A percentile compares a stretch with the other conserved stretches of the same genome.
phyloP scores from a whole-genome alignment of 2,329 filamentous ascomycete species.

The Emergomyces pasteurianus region DNA sequence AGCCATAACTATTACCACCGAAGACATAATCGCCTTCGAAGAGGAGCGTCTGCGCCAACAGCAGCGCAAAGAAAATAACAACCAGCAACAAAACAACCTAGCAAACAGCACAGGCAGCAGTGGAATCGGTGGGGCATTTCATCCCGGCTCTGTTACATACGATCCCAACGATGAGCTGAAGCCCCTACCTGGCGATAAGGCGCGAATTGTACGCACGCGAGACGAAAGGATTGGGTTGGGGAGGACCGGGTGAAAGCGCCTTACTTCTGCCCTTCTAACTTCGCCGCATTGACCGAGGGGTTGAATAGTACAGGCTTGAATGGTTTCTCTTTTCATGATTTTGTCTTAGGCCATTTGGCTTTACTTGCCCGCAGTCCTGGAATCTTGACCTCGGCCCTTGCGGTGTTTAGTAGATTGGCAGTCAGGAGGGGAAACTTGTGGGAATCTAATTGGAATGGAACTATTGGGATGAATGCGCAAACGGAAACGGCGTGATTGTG shows the following conservation, averaged over 20 bases:
- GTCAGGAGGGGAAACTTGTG: not conserved
- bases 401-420: not conserved
- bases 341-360: not conserved
- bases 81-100: constrained; percentile 6
- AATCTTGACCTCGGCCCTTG: not conserved
- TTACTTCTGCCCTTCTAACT: not conserved
- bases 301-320: not conserved
- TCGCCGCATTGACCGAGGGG: not conserved
- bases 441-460: not conserved
- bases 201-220: constrained; percentile 34
- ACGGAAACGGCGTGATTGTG: not conserved
- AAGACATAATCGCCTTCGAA: constrained; percentile 38
- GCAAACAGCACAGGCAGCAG: constrained; percentile 11
- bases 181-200: constrained; percentile 38
- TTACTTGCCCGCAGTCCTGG: not conserved
- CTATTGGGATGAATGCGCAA: not conserved
- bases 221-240: constrained; percentile 34
- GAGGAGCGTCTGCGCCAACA: constrained; percentile 24
- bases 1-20: constrained; percentile 37
- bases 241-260: not conserved
- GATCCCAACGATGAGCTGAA: constrained; percentile 41
- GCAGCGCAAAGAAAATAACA: constrained; percentile 9
- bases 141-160: constrained; percentile 16
- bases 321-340: not conserved
- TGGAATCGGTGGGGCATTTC: not conserved